Evolutionary conservation across 371 early-diverging fungal genomes (phyloP).

Genomic region (Chytridium lagenaria): DNA sequence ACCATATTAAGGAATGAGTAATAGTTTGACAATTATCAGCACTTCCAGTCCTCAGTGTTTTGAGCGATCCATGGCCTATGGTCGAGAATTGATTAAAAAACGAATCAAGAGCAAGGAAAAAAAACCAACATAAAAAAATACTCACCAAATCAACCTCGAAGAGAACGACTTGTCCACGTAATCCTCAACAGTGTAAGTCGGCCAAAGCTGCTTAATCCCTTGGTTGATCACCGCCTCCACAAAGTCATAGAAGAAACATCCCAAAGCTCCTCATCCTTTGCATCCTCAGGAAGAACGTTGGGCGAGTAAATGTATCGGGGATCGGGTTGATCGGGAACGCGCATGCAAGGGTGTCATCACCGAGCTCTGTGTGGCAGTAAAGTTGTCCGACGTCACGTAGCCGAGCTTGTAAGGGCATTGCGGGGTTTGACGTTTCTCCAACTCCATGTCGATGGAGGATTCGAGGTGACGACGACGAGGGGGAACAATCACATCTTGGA

Average conservation of each 20-base stretch:
- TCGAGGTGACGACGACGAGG: conserved; percentile 10
- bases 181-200: background rate
- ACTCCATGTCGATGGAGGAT: background rate
- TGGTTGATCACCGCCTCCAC: too few species aligned
- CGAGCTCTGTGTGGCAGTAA: conserved; percentile 17
- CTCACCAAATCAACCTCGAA: background rate
- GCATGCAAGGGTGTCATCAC: conserved; percentile 35
- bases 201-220: too few species aligned
- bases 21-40: too few species aligned
- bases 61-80: too few species aligned
- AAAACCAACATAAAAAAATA: too few species aligned
- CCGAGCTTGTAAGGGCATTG: conserved; percentile 24
- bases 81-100: too few species aligned
- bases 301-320: conserved; percentile 31
- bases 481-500: conserved; percentile 1
- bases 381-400: conserved; percentile 29
- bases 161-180: conserved; percentile 3
- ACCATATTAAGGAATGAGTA: too few species aligned
- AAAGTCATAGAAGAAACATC: conserved; percentile 30
- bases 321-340: conserved; percentile 15
- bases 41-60: too few species aligned
- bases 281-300: conserved; percentile 5
- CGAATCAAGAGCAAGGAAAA: too few species aligned
- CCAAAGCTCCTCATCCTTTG: conserved; percentile 15
- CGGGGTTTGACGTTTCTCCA: background rate